Conservation (phyloP, 129 eudicot species). For the Centella asiatica region DNA sequence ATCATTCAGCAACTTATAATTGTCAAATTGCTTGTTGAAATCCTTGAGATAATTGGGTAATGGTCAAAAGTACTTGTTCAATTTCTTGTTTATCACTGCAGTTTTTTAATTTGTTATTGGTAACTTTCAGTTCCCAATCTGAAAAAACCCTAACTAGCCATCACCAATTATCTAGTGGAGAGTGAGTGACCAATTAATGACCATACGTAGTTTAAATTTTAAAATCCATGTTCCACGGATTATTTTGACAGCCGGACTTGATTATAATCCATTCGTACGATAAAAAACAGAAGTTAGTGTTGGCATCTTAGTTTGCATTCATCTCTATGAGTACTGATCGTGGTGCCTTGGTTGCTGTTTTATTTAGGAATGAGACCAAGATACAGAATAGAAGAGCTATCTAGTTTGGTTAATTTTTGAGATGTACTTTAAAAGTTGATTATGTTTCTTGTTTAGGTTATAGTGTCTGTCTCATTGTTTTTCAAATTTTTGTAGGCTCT, state of each 20-base stretch:
- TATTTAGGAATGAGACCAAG: neutral
- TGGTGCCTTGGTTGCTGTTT: neutral
- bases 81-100: neutral
- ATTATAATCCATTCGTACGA: no score
- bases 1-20: no score
- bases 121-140: no score
- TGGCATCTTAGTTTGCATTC: neutral
- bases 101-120: no score
- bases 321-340: no score
- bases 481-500: slow-evolving; percentile 45
- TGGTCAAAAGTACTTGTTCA: neutral
- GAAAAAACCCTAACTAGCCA: no score
- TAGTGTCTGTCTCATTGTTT: neutral
- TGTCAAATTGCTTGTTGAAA: no score
- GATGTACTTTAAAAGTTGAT: neutral
- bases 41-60: neutral
- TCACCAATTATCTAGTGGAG: no score
- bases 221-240: no score
- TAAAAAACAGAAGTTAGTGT: neutral
- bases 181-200: no score
- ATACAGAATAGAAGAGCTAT: neutral
- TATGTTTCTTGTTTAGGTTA: neutral
- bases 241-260: neutral
- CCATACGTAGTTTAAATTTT: no score
- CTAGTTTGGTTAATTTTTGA: neutral